Evolutionary conservation across 495 filamentous ascomycete genomes (phyloP), one percentile per base, ranked within the genome.

Genomic region (Hypoxylon fragiforme): DNA sequence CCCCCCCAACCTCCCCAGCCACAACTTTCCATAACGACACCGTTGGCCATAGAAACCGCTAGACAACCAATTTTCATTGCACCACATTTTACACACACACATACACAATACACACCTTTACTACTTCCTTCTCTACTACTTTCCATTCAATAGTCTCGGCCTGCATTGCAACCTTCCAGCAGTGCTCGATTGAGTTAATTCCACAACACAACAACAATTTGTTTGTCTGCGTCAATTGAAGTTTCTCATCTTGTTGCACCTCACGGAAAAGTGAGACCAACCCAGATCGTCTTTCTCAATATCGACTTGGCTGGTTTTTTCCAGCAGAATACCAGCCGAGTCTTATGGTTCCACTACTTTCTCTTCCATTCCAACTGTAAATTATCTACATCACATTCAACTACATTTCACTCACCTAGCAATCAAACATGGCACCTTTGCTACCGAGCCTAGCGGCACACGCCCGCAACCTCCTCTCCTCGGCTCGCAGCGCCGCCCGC

Each of bases 241-340:
- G n/a, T 26, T 36, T 45, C 47, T 58, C 28, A 21, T 58, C 32
- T 39, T 28, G 24, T 28, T 4, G 4, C 4, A 51, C 19, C 30
- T 9, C 16, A 42, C 18, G n/a, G n/a, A n/a, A 44, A 38, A 35
- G 40, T 39, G 53, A 50, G 28, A 46, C 20, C 31, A 44, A 47
- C 16, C n/a, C 16, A 44, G 28, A 45, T 24, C 24, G 24, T 28
- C 6, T 28, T 26, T 43, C 41, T 7, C 16, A 16, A 34, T 16
- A 36, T 45, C 32, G 37, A 39, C 50, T 50, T 52, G 61, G 64
- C 64, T 67, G 61, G 62, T 45, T 37, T 46, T n/a, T 61, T 58
- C 61, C 60, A 67, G 53, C 50, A 43, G 42, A 44, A 53, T 49
- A 50, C 39, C 53, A 64, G 46, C 53, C 42, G 30, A 42, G 44